A percentile compares a stretch with the other conserved stretches of the same genome.
phyloP scores from a whole-genome alignment of 2,329 filamentous ascomycete species.

The Fusarium solani-melongenae region DNA sequence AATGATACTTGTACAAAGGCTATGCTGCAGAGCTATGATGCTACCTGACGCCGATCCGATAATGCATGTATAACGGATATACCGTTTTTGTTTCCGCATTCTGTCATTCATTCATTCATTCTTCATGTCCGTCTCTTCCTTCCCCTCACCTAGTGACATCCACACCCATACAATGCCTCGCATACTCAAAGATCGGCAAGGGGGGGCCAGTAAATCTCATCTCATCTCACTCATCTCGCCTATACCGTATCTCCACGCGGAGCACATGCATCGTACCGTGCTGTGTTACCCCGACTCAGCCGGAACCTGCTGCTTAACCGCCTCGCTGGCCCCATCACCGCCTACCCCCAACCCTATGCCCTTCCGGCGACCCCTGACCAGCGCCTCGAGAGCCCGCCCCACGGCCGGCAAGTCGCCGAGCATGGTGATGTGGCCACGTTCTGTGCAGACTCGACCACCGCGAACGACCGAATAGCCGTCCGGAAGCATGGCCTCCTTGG shows the following conservation, averaged over 20 bases:
- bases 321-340: conserved; percentile 8
- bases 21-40: conserved; percentile 20
- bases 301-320: conserved; percentile 7
- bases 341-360: conserved; percentile 74
- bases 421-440: conserved; percentile 88
- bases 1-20: conserved; percentile 23
- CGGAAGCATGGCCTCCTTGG: conserved; percentile 86
- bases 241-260: conserved; percentile 16
- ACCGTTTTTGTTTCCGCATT: conserved; percentile 7
- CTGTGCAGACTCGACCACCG: conserved; percentile 80
- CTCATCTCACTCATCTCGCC: neutral
- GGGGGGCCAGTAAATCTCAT: neutral
- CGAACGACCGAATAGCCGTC: conserved; percentile 79
- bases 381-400: conserved; percentile 76
- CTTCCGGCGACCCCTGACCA: conserved; percentile 74
- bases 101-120: conserved; percentile 2
- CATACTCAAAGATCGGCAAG: neutral
- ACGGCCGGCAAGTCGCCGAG: conserved; percentile 87
- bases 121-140: neutral
- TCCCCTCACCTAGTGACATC: neutral
- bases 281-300: conserved; percentile 24
- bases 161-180: neutral
- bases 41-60: conserved; percentile 20
- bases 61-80: conserved; percentile 23
- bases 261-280: conserved; percentile 8